Conservation (phyloP, 2,329 filamentous ascomycete species). For the Trichoderma atroviride region DNA sequence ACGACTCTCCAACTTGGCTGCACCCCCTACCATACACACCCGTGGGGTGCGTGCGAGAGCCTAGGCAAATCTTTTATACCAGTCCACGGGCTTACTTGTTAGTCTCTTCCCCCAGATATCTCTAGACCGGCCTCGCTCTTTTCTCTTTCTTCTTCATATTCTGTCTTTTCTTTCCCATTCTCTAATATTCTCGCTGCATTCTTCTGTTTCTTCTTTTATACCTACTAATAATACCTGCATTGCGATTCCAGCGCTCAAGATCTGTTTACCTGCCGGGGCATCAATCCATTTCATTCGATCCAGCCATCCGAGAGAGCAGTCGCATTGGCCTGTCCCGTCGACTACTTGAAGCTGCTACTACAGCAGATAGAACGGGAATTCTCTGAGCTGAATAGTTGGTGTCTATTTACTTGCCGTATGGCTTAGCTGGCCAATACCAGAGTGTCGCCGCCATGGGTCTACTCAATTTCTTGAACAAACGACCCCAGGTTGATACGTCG, state of each 20-base stretch:
- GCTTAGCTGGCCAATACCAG: conserved; percentile 7
- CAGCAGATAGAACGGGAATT: not conserved
- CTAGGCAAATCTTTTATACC: not conserved
- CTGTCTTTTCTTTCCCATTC: conserved; percentile 1
- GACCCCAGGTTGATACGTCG: conserved; percentile 17
- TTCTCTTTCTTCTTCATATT: conserved; percentile 16
- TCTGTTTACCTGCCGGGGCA: too few relatives aligned
- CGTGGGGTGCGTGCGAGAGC: conserved; percentile 13
- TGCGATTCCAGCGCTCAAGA: not conserved
- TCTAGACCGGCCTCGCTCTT: conserved; percentile 21
- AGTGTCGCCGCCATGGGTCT: conserved; percentile 25
- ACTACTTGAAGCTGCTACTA: not conserved
- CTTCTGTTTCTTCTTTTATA: not conserved
- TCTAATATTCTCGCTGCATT: not conserved
- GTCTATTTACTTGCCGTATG: not conserved
- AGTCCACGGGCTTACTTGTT: conserved; percentile 10
- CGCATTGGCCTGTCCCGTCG: not conserved
- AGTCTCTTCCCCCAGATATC: conserved; percentile 27
- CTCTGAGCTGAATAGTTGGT: not conserved
- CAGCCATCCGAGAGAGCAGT: not conserved
- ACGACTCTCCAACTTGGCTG: not conserved
- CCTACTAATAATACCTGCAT: not conserved
- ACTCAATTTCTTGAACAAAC: conserved; percentile 24
- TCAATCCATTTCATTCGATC: not conserved
- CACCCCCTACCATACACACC: conserved; percentile 19